Percentiles rank a stretch among this genome's conserved stretches.
Conservation (phyloP, 2,329 filamentous ascomycete genomes). For the Fusarium ramigenum region DNA sequence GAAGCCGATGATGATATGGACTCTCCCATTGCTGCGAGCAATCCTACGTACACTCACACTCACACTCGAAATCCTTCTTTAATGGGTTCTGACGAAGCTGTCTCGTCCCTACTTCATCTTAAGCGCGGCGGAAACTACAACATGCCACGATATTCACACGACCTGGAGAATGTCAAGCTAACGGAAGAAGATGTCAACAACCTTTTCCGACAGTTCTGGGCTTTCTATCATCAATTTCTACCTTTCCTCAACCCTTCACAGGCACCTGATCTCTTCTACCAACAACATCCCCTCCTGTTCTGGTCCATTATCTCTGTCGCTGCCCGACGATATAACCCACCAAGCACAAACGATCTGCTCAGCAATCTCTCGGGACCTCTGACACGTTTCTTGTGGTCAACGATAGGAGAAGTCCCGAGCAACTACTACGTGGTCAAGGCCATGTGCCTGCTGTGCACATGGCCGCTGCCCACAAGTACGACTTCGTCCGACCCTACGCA, state of each 20-base stretch:
- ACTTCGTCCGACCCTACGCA: slow-evolving; percentile 84
- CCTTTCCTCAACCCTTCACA: slow-evolving; percentile 76
- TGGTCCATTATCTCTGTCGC: slow-evolving; percentile 85
- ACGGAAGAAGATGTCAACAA: slow-evolving; percentile 70
- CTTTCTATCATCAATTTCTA: slow-evolving; percentile 79
- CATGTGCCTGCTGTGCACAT: slow-evolving; percentile 80
- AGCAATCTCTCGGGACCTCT: slow-evolving; percentile 74
- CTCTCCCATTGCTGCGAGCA: slow-evolving; percentile 63
- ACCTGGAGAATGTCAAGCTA: slow-evolving; percentile 70
- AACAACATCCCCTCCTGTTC: slow-evolving; percentile 82
- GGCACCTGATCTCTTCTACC: slow-evolving; percentile 77
- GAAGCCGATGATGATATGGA: slow-evolving; percentile 67
- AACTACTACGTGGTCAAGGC: slow-evolving; percentile 85
- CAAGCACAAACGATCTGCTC: slow-evolving; percentile 68
- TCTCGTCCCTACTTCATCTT: slow-evolving; percentile 72
- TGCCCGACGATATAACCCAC: slow-evolving; percentile 71
- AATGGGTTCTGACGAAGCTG: slow-evolving; percentile 75
- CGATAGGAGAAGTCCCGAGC: slow-evolving; percentile 79
- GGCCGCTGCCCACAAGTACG: slow-evolving; percentile 84
- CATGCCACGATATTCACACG: slow-evolving; percentile 66
- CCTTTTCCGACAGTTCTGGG: slow-evolving; percentile 80
- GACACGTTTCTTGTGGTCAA: slow-evolving; percentile 78
- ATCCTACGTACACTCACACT: slow-evolving; percentile 66
- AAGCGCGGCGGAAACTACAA: slow-evolving; percentile 72
- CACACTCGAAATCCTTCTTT: slow-evolving; percentile 70